Evolutionary conservation across 495 filamentous ascomycete genomes (phyloP).

Genomic region (Penicillium cataractarum): DNA sequence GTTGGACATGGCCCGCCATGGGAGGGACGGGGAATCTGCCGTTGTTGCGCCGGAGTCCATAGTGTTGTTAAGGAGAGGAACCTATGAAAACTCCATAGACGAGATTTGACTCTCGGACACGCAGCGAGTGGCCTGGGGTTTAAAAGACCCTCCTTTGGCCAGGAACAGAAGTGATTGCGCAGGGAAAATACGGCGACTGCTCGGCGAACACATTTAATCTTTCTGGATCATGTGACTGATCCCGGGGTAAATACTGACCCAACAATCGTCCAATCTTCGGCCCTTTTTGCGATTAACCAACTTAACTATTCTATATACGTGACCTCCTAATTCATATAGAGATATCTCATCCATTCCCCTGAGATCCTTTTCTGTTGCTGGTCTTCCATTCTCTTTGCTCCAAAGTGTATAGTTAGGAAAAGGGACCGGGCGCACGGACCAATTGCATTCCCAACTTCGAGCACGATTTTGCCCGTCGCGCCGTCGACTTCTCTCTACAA

Average conservation of each 20-base stretch:
- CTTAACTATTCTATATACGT: not conserved
- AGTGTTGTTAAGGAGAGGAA: slow-evolving; percentile 26
- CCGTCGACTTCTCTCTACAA: slow-evolving; percentile 12
- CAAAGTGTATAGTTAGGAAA: slow-evolving; percentile 11
- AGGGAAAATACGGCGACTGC: slow-evolving; percentile 10
- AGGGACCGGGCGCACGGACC: slow-evolving; percentile 28
- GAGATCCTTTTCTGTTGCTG: not conserved
- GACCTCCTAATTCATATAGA: not conserved
- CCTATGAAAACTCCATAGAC: slow-evolving; percentile 38
- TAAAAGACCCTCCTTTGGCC: not conserved
- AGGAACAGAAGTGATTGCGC: slow-evolving; percentile 4
- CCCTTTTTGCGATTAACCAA: not conserved
- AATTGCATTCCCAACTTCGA: slow-evolving; percentile 31
- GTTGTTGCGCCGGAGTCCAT: slow-evolving; percentile 50
- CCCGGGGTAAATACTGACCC: slow-evolving; percentile 20
- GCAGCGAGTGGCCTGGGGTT: slow-evolving; percentile 9
- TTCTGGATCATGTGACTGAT: slow-evolving; percentile 33
- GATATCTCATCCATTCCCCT: not conserved
- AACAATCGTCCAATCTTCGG: not conserved
- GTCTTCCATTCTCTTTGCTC: not conserved
- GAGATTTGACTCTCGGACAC: not conserved
- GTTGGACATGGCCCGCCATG: slow-evolving; percentile 48
- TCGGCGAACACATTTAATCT: slow-evolving; percentile 22
- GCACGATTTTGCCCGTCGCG: slow-evolving; percentile 34
- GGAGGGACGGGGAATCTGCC: slow-evolving; percentile 43